Percentiles rank a stretch among this genome's conserved stretches.
phyloP scores from a whole-genome alignment of 768 basidiomycete genomes.

The Imleria badia region DNA sequence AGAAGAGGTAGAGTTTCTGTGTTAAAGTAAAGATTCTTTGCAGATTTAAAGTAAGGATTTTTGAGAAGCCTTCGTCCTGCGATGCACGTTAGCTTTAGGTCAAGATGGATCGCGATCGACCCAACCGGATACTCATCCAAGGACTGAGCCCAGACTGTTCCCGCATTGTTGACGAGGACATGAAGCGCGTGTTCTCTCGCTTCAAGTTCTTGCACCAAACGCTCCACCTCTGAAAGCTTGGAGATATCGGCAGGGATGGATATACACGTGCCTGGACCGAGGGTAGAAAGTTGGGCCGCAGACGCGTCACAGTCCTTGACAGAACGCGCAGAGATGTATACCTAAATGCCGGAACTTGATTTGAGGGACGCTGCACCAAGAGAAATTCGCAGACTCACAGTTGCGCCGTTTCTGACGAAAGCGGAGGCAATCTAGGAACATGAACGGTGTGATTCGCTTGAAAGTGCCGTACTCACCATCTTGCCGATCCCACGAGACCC shows the following conservation, averaged over 20 bases:
- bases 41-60: conserved; percentile 60
- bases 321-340: conserved; percentile 64
- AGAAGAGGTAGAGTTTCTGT: conserved; percentile 61
- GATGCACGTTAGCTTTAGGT: not conserved
- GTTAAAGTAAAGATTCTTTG: conserved; percentile 65
- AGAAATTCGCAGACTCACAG: conserved; percentile 35
- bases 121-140: conserved; percentile 48
- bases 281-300: conserved; percentile 48
- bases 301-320: conserved; percentile 50
- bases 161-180: conserved; percentile 65
- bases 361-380: conserved; percentile 1
- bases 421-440: conserved; percentile 56
- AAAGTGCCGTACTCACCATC: conserved; percentile 42
- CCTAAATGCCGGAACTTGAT: conserved; percentile 30
- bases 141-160: conserved; percentile 52
- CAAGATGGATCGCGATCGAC: conserved; percentile 1
- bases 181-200: conserved; percentile 54
- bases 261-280: conserved; percentile 56
- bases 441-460: conserved; percentile 3
- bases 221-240: conserved; percentile 51
- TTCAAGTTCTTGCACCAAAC: conserved; percentile 49
- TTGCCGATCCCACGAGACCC: conserved; percentile 67
- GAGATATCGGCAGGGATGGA: conserved; percentile 55
- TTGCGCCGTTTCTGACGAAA: conserved; percentile 61
- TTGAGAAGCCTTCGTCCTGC: conserved; percentile 57